phyloP scores from a whole-genome alignment of 1,139 yeast species.

The Yamadazyma diddensiae region DNA sequence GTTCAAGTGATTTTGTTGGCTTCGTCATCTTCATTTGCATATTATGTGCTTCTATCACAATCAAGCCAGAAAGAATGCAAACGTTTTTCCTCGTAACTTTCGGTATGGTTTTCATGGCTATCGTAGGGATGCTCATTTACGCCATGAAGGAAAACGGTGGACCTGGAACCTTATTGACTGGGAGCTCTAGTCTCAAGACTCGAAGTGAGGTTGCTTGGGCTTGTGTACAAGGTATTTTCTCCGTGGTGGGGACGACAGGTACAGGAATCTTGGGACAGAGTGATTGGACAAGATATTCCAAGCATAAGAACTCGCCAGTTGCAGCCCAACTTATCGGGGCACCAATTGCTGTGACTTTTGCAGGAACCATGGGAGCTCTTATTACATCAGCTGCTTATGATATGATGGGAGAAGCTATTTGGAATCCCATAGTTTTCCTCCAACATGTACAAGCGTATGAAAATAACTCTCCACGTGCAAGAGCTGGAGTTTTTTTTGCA shows the following conservation, averaged over 20 bases:
- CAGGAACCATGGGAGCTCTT: constrained; percentile 8
- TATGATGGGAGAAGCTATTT: constrained; percentile 15
- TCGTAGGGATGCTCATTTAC: constrained; percentile 19
- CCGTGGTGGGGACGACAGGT: constrained; percentile 23
- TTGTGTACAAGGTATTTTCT: constrained; percentile 18
- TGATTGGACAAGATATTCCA: constrained; percentile 27
- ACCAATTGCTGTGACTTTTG: constrained; percentile 18
- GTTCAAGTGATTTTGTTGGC: constrained; percentile 21
- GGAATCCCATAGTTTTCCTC: constrained; percentile 34
- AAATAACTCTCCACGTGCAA: constrained; percentile 19
- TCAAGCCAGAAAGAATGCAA: constrained; percentile 18
- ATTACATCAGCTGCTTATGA: constrained; percentile 9
- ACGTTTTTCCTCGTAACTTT: constrained; percentile 14
- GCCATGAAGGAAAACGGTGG: constrained; percentile 17
- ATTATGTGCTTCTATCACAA: constrained; percentile 14
- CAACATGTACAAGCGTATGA: constrained; percentile 18
- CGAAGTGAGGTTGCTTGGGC: constrained; percentile 20
- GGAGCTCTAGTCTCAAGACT: constrained; percentile 7
- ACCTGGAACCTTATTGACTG: constrained; percentile 10
- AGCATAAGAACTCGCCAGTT: constrained; percentile 19
- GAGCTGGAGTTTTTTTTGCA: constrained; percentile 31
- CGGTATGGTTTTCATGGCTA: constrained; percentile 14
- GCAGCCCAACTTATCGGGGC: constrained; percentile 24
- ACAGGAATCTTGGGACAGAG: constrained; percentile 28
- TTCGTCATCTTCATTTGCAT: constrained; percentile 18